phyloP scores from a whole-genome alignment of 2,329 filamentous ascomycete species.

The Acephala macrosclerotiorum region DNA sequence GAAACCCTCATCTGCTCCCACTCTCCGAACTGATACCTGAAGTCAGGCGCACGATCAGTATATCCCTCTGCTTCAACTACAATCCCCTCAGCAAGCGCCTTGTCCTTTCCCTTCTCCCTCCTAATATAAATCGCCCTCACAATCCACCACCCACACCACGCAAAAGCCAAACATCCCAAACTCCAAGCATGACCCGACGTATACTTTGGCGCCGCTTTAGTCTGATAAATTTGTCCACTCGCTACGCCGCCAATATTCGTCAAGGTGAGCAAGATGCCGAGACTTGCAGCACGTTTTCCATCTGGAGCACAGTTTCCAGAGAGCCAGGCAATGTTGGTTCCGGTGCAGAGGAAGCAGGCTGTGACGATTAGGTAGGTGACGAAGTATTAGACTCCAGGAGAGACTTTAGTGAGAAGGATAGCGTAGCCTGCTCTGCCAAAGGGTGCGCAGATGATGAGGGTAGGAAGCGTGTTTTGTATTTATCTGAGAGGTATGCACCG shows the following conservation, averaged over 20 bases:
- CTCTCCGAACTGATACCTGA: constrained; percentile 19
- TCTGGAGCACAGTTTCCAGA: constrained; percentile 18
- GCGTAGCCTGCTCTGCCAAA: constrained; percentile 21
- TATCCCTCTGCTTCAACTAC: constrained; percentile 1
- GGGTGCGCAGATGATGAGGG: constrained; percentile 18
- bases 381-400: constrained; percentile 17
- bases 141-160: constrained; percentile 23
- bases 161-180: constrained; percentile 17
- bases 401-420: constrained; percentile 11
- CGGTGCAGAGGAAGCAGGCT: constrained; percentile 21
- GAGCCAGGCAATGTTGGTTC: constrained; percentile 25
- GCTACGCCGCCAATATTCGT: constrained; percentile 23
- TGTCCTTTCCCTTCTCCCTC: constrained; percentile 20
- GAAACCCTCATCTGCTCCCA: not conserved
- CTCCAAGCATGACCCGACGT: constrained; percentile 19
- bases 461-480: constrained; percentile 22
- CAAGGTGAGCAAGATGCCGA: constrained; percentile 13
- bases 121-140: constrained; percentile 18
- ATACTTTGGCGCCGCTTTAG: constrained; percentile 21
- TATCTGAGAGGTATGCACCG: constrained; percentile 20
- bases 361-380: constrained; percentile 22
- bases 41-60: constrained; percentile 18
- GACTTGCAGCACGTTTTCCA: constrained; percentile 22
- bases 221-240: constrained; percentile 21
- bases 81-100: constrained; percentile 17